phyloP scores from a whole-genome alignment of 2,329 filamentous ascomycete genomes.

The Trichoderma breve region DNA sequence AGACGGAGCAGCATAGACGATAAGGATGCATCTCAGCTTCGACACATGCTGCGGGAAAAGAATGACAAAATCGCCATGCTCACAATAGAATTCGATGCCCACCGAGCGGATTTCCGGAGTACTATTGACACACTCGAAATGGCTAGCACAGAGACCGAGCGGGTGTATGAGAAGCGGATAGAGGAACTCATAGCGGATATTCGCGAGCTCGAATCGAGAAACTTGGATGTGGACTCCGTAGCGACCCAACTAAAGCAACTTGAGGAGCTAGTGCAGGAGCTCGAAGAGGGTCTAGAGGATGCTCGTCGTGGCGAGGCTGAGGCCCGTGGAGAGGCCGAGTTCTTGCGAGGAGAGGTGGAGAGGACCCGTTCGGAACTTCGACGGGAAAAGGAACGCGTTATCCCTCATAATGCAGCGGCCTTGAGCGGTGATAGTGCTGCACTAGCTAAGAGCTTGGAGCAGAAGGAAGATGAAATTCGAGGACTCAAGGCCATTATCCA shows the following conservation, averaged over 20 bases:
- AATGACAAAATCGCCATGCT: slow-evolving; percentile 94
- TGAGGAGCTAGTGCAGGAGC: slow-evolving; percentile 91
- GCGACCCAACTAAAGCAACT: slow-evolving; percentile 90
- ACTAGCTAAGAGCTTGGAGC: slow-evolving; percentile 74
- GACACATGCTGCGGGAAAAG: slow-evolving; percentile 84
- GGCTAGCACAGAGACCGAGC: slow-evolving; percentile 90
- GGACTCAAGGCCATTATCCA: slow-evolving; percentile 98
- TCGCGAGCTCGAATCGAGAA: slow-evolving; percentile 75
- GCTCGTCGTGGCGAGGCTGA: slow-evolving; percentile 91
- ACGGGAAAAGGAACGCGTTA: slow-evolving; percentile 79
- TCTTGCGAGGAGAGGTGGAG: slow-evolving; percentile 91
- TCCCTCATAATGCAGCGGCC: slow-evolving; percentile 27
- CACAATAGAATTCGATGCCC: slow-evolving; percentile 90
- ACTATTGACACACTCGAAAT: slow-evolving; percentile 96
- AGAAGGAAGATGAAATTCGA: slow-evolving; percentile 95
- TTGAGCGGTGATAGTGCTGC: slow-evolving; percentile 44
- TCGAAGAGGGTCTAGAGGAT: slow-evolving; percentile 95
- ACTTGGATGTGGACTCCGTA: slow-evolving; percentile 87
- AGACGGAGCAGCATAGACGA: slow-evolving; percentile 57
- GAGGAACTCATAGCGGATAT: slow-evolving; percentile 82
- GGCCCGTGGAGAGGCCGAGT: slow-evolving; percentile 92
- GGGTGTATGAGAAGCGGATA: slow-evolving; percentile 92
- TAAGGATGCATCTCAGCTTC: slow-evolving; percentile 72
- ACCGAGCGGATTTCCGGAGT: slow-evolving; percentile 92
- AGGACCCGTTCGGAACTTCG: slow-evolving; percentile 83